Evolutionary conservation across 331 rosid genomes (phyloP), one percentile per base, ranked within the genome.

Genomic region (Acacia concinna): DNA sequence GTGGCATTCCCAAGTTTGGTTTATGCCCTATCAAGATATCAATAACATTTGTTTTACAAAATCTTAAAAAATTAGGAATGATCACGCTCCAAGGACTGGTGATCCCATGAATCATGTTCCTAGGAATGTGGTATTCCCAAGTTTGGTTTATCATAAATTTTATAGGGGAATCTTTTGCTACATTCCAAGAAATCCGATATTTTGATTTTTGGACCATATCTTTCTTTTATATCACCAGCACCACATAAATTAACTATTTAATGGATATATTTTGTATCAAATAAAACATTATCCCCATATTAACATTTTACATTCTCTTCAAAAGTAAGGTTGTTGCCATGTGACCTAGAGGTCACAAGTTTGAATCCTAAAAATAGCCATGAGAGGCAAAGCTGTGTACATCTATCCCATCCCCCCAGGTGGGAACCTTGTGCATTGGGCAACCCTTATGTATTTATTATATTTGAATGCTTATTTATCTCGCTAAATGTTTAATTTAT

Each of bases 1-100:
- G 35, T 28, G 67, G 13, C 67, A 2, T 59, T 59, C 65, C 65
- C 34, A 59, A 4, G 18, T 59, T 59, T 59, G 8, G 60, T 52
- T 52, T 25, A 52, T 10, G 52, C 6, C 6, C 54, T 66, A 23
- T 13, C 66, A 76, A 71, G 68, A 30, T 78, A 73, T 83, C 59
- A 67, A 78, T 37, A 74, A 1, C 35, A 28, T 28, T 13, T 13
- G 20, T 3, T 13, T 27, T 14, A 4, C n/a, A 14, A 4, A 60
- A 60, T 5, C 37, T 60, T 28, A 5, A 20, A 60, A 13, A 5
- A 35, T 37, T 13, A 1, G 15, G 15, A 21, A 54, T 54, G 30
- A 54, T 54, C n/a, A 5, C 10, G 17, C 14, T 60, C 37, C 2
- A 6, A 28, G 37, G 67, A 60, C 0, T 60, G 37, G 7, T 14